phyloP scores from a whole-genome alignment of 2,329 filamentous ascomycete species.

The Tolypocladium amazonense region DNA sequence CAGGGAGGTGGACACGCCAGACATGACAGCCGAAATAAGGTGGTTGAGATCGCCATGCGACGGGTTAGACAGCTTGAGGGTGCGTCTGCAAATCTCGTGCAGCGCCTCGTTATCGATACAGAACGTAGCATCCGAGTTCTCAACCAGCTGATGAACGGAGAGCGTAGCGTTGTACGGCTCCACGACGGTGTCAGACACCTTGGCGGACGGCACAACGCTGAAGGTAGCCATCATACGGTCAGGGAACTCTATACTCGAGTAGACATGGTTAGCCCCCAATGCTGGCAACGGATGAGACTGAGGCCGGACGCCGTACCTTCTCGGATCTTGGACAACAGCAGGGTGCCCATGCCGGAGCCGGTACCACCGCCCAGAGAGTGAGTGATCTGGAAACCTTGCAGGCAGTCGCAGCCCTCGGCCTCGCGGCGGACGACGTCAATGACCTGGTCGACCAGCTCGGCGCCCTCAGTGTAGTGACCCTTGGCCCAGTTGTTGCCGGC shows the following conservation, averaged over 20 bases:
- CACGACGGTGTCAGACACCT: slow-evolving; percentile 99
- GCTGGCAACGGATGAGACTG: neutral
- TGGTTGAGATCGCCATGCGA: slow-evolving; percentile 99
- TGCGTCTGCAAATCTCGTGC: slow-evolving; percentile 99
- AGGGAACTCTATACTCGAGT: slow-evolving; percentile 69
- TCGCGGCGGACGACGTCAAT: slow-evolving; percentile 97
- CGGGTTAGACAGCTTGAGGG: slow-evolving; percentile 95
- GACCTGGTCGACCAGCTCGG: slow-evolving; percentile 95
- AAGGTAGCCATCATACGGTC: slow-evolving; percentile 99
- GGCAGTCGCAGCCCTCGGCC: slow-evolving; percentile 97
- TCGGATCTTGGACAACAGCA: slow-evolving; percentile 99
- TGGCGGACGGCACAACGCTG: slow-evolving; percentile 96
- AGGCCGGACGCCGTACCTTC: slow-evolving; percentile 34
- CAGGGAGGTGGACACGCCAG: slow-evolving; percentile 93
- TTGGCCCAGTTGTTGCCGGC: slow-evolving; percentile 99
- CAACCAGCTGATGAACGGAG: slow-evolving; percentile 96
- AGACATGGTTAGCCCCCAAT: neutral
- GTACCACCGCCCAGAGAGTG: slow-evolving; percentile 99
- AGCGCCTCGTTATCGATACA: slow-evolving; percentile 99
- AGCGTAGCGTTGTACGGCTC: slow-evolving; percentile 99
- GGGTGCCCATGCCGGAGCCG: slow-evolving; percentile 99
- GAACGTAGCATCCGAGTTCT: slow-evolving; percentile 99
- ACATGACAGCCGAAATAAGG: slow-evolving; percentile 99
- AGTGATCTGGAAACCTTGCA: slow-evolving; percentile 99
- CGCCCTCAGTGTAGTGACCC: slow-evolving; percentile 99